Base-by-base conservation (phyloP, 345 rosid genomes). In the Salix dunnii region DNA sequence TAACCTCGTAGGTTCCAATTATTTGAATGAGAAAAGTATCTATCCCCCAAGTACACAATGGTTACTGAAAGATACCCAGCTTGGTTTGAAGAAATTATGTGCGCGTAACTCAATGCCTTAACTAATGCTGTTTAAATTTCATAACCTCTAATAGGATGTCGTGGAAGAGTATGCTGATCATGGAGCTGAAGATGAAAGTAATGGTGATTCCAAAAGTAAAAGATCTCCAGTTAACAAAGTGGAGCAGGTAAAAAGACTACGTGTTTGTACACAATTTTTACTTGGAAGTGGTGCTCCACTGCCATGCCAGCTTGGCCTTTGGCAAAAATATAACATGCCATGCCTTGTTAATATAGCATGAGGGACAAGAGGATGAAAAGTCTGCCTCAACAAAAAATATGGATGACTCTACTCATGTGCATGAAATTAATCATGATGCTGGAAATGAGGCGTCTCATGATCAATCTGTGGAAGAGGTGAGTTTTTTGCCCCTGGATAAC, bases 381-480 rank as follows among this genome's bases (percentile, higher is more conserved):
- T 38, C 84, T 76, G 79, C 69, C 36, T 83, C 88, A 49, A 81
- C 82, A 10, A 78, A 81, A 69, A 62, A 49, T 43, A 60, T 79
- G 76, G 92, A 88, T 75, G 83, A 82, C 60, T 23, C 80, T 77
- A 42, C 79, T 27, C 82, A 70, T 60, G 78, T 66, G 74, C 78
- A 88, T 79, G 90, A 84, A 74, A 77, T 78, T 76, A 84, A 67
- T 77, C 82, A 68, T 58, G 81, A 76, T 72, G 75, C 77, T 53
- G 81, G 77, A 80, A 83, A 64, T 68, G 83, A 85, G 85, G 83
- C 30, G 71, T 70, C 83, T 81, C 75, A 28, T 68, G 84, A 81
- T 70, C 81, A 87, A 80, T 86, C 55, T 60, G 68, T n/a, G 75
- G 83, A 84, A 53, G 70, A 75, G 85, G 88, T 87, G 79, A 74